Evolutionary conservation across 306 rosid species (phyloP), one percentile per base, ranked within the genome.

Genomic region (Begonia loranthoides): DNA sequence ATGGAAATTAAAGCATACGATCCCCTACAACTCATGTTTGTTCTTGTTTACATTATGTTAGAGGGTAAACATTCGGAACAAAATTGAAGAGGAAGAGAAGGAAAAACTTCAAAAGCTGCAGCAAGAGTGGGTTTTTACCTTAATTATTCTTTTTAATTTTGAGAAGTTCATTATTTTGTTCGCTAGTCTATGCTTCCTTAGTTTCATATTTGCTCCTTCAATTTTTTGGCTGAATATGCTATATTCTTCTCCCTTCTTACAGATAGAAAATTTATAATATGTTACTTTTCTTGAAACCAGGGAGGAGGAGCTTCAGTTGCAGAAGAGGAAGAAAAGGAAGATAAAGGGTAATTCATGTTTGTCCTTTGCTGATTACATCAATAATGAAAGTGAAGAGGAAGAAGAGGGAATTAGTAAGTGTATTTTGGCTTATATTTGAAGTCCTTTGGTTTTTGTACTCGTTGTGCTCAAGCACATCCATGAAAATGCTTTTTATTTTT

Each of bases 1-100:
- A 43, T n/a, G n/a, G 10, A 11, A 43, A 43, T 43, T 43, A 4
- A 43, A 43, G 6, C 47, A 43, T 43, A 10, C 9, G 24, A 9
- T 43, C 36, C 36, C 3, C 9, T 28, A 28, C 6, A 28, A 28
- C 36, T 28, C 36, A 28, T 51, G 14, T 56, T 17, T 70, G 41
- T 33, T 61, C 9, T 38, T 40, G 38, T 44, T n/a, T 9, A 33
- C 39, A 10, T 60, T 24, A 9, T 17, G 74, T 52, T 66, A 90
- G 99, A 82, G 92, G 68, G 95, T 86, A 38, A 90, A 76, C 56
- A 90, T 90, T 59, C 84, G 80, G 65, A 90, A 49, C 73, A 90
- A 90, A 69, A 50, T 82, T n/a, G 99, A 90, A 75, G 99, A 90
- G 70, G 99, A 90, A 70, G 99, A 90, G 73, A 90, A 86, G 66